Conservation (phyloP, 495 filamentous ascomycete species). For the Hyaloscypha finlandica region DNA sequence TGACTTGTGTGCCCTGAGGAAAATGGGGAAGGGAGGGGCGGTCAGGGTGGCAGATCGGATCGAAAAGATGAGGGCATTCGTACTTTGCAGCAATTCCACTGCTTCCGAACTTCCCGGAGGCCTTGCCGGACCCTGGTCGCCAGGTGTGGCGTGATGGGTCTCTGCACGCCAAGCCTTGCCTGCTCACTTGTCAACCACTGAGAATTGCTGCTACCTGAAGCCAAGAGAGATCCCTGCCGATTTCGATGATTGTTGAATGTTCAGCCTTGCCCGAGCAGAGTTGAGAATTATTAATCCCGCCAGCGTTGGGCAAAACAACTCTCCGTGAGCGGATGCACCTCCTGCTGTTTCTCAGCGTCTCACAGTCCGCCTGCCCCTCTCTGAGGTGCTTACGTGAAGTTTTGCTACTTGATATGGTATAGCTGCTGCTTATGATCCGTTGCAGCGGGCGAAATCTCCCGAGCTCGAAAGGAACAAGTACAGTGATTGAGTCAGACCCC, state of each 20-base stretch:
- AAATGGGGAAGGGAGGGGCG: background rate
- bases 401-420: slow-evolving; percentile 11
- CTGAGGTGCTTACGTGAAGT: slow-evolving; percentile 7
- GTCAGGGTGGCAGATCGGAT: background rate
- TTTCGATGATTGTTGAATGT: background rate
- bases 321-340: background rate
- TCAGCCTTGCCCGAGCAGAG: slow-evolving; percentile 1
- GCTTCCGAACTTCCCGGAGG: slow-evolving; percentile 6
- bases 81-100: background rate
- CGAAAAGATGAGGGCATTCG: slow-evolving; percentile 24
- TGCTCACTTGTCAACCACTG: background rate
- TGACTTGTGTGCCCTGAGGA: background rate
- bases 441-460: background rate
- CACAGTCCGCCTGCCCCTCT: background rate
- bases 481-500: background rate
- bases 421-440: background rate
- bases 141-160: background rate
- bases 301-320: background rate
- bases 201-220: background rate
- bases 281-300: slow-evolving; percentile 5
- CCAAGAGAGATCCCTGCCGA: background rate
- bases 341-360: background rate
- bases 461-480: background rate
- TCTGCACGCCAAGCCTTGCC: background rate
- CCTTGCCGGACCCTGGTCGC: background rate